These are phyloP conservation scores for Atractiella rhizophila DNA, from an alignment of 768 basidiomycete genomes.

Conservation along the genomic window DNA sequence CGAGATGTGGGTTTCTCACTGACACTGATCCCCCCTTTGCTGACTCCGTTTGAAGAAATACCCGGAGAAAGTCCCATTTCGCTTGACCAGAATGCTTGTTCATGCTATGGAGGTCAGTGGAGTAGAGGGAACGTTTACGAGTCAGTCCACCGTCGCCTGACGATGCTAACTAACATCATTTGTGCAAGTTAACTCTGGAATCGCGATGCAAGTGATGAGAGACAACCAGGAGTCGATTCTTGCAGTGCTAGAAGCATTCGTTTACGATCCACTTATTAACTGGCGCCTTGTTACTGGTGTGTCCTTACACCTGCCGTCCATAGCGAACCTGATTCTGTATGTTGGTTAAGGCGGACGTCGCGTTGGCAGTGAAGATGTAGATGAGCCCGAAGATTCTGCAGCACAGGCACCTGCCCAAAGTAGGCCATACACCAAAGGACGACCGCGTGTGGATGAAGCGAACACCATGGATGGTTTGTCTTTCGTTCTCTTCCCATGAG, in stretches of 20 bases:
- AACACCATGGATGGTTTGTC: slow-evolving; percentile 66
- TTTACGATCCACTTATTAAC: slow-evolving; percentile 92
- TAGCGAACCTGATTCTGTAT: neutral
- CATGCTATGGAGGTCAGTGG: slow-evolving; percentile 99
- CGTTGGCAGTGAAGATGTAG: neutral
- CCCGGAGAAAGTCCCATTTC: slow-evolving; percentile 95
- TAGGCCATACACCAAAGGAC: slow-evolving; percentile 1
- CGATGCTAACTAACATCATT: slow-evolving; percentile 7
- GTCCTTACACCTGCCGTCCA: neutral
- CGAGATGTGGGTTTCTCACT: neutral
- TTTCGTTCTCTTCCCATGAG: neutral
- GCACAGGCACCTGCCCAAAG: neutral
- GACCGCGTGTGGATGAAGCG: slow-evolving; percentile 39
- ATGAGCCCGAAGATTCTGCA: neutral
- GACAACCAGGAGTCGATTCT: slow-evolving; percentile 97
- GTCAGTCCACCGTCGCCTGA: slow-evolving; percentile 36
- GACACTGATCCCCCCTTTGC: neutral
- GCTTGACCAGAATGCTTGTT: slow-evolving; percentile 89
- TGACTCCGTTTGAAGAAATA: slow-evolving; percentile 34
- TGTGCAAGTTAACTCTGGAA: slow-evolving; percentile 28
- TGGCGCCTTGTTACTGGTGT: slow-evolving; percentile 39
- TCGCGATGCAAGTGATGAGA: slow-evolving; percentile 86
- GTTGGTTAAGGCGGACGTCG: neutral
- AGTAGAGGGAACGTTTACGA: slow-evolving; percentile 87
- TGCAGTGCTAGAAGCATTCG: slow-evolving; percentile 95